A percentile compares a stretch with the other conserved stretches of the same genome.
phyloP scores from a whole-genome alignment of 495 filamentous ascomycete genomes.

The Podospora didyma region DNA sequence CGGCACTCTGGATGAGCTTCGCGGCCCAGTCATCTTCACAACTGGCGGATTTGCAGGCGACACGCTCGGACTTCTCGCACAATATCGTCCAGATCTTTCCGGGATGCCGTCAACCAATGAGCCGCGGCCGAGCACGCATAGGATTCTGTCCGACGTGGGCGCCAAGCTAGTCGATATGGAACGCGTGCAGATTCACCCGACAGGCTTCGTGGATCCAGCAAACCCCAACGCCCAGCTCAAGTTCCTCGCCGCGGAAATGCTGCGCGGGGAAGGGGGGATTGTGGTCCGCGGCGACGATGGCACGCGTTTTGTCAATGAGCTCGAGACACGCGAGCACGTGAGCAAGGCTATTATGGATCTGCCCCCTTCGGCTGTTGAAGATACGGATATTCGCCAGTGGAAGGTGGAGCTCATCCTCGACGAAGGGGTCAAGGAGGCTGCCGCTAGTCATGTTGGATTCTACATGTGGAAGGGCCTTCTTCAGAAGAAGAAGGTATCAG shows the following conservation, averaged over 20 bases:
- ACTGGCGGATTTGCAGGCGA: slow-evolving; percentile 59
- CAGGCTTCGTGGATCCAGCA: slow-evolving; percentile 67
- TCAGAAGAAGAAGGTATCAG: slow-evolving; percentile 45
- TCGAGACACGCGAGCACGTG: slow-evolving; percentile 50
- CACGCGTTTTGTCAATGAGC: slow-evolving; percentile 53
- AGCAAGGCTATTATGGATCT: slow-evolving; percentile 43
- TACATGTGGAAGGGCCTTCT: slow-evolving; percentile 56
- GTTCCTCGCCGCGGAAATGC: slow-evolving; percentile 58
- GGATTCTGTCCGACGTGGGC: slow-evolving; percentile 41
- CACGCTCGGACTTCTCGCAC: slow-evolving; percentile 45
- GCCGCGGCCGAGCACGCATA: slow-evolving; percentile 45
- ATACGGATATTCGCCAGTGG: slow-evolving; percentile 42
- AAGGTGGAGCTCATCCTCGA: slow-evolving; percentile 53
- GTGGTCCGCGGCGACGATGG: slow-evolving; percentile 41
- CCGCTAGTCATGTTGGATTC: slow-evolving; percentile 52
- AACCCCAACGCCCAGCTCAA: slow-evolving; percentile 37
- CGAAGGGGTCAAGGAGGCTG: slow-evolving; percentile 47
- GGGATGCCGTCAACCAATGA: slow-evolving; percentile 60
- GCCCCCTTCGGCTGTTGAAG: slow-evolving; percentile 16
- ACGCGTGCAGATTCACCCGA: slow-evolving; percentile 59
- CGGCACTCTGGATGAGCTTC: slow-evolving; percentile 16
- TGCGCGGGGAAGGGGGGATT: slow-evolving; percentile 56
- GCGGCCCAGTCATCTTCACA: slow-evolving; percentile 54
- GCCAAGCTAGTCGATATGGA: slow-evolving; percentile 57
- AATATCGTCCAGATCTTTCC: slow-evolving; percentile 52